A percentile compares a stretch with the other conserved stretches of the same genome.
These are phyloP conservation scores for Podospora sp. DNA, from an alignment of 495 filamentous ascomycete species.

Conservation along the genomic window DNA sequence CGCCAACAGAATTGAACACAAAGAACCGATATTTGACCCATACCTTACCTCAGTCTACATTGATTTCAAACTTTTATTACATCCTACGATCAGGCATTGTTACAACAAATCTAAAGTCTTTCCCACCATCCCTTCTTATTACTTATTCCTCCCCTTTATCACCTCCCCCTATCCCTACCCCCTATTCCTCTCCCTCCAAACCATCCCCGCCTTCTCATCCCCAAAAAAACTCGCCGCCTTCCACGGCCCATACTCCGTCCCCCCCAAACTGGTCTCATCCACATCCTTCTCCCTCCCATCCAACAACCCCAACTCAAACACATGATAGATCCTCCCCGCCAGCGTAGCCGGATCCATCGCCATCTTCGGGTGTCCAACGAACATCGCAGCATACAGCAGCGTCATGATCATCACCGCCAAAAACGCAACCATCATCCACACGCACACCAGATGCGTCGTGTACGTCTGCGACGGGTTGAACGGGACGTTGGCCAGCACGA, in stretches of 20 bases:
- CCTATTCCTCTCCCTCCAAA: not conserved
- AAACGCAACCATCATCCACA: not conserved
- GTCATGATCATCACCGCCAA: constrained; percentile 1
- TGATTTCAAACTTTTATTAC: no score
- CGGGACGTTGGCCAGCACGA: not conserved
- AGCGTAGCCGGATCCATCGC: not conserved
- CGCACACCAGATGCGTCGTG: not conserved
- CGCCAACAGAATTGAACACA: no score
- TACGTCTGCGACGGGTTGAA: constrained; percentile 4
- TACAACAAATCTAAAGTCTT: no score
- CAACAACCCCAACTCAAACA: not conserved
- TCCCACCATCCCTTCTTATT: not conserved
- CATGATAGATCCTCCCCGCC: not conserved
- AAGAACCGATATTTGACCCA: no score
- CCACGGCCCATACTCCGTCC: not conserved
- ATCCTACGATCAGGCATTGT: no score
- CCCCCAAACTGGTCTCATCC: not conserved
- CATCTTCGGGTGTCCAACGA: constrained; percentile 2
- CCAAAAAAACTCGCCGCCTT: constrained; percentile 5
- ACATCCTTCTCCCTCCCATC: not conserved
- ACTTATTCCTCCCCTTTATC: not conserved
- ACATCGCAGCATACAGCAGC: not conserved
- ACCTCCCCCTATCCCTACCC: not conserved
- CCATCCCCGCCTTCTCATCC: not conserved
- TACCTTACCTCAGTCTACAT: no score